Base-by-base conservation (phyloP, 1,284 basidiomycete species). In the Cystobasidiaceae sp. region DNA sequence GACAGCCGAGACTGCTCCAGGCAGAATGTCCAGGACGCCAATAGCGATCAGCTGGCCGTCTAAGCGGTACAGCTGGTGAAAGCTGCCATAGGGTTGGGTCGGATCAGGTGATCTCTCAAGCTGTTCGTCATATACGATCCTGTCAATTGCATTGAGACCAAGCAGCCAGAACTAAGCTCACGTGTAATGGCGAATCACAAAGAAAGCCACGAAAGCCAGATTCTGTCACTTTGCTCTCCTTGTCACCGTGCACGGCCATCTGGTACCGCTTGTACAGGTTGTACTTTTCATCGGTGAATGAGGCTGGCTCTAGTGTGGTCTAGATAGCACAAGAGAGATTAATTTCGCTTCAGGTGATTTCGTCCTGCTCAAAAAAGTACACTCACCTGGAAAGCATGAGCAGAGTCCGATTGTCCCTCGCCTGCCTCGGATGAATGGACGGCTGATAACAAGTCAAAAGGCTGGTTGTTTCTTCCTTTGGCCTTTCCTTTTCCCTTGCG, bases 11-110 rank as follows among this genome's bases (percentile, higher is more conserved):
- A 98, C 87, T 71, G 94, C 93, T 28, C 76, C 75, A 0, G 93
- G 94, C 5, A 98, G 80, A 61, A 99, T 86, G 75, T 98, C 96
- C 63, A 98, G 80, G 13, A 98, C 90, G 1, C 86, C 87, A 71
- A 98, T 82, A 0, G 89, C 94, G 49, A 97, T 84, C 13, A 97
- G 81, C 73, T 86, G 74, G 8, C 85, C 88, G 71, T 97, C 87
- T 21, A 94, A 75, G 68, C 84, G 82, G 74, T 93, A 93, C 49
- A 91, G 79, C 15, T 63, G 71, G 58, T 74, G 73, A 43, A 67
- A 69, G 1, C 70, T 70, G 21, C 72, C 71, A 57, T 71, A 74
- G 9, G 57, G 67, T 41, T 67, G 54, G 25, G 33, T n/a, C 2
- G 34, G 9, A 27, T 19, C 34, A 5, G 49, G 51, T 15, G 50